Conservation (phyloP, 2,329 filamentous ascomycete genomes). For the Tolypocladium ophioglossoides region DNA sequence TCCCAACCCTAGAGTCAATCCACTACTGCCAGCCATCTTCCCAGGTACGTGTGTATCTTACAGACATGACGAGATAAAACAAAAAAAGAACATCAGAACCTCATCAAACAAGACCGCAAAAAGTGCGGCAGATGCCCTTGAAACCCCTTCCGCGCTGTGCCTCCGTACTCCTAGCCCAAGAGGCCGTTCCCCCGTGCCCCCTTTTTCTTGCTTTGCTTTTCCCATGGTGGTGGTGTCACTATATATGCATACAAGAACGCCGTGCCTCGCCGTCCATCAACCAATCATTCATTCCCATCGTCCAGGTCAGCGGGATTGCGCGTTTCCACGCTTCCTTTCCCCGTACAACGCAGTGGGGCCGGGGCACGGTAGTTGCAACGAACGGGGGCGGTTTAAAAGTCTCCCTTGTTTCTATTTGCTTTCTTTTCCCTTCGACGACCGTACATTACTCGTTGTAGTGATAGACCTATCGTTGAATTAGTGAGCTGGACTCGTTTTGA, state of each 20-base stretch:
- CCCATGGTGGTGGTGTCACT: background rate
- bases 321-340: background rate
- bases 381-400: background rate
- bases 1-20: background rate
- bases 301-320: background rate
- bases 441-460: constrained; percentile 71
- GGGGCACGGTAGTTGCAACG: background rate
- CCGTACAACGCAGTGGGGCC: background rate
- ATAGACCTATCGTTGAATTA: constrained; percentile 52
- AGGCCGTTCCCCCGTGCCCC: background rate
- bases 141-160: background rate
- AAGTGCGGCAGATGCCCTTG: background rate
- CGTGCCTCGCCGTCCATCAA: background rate
- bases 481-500: no score
- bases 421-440: background rate
- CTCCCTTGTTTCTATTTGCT: background rate
- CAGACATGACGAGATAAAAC: background rate
- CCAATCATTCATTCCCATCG: background rate
- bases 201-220: background rate
- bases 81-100: background rate
- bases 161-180: background rate
- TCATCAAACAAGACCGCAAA: background rate
- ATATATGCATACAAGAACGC: background rate
- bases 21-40: background rate
- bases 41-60: background rate